These are phyloP conservation scores for Bothriochloa decipiens DNA, from an alignment of 176 grass and related monocot species.

Conservation along the genomic window DNA sequence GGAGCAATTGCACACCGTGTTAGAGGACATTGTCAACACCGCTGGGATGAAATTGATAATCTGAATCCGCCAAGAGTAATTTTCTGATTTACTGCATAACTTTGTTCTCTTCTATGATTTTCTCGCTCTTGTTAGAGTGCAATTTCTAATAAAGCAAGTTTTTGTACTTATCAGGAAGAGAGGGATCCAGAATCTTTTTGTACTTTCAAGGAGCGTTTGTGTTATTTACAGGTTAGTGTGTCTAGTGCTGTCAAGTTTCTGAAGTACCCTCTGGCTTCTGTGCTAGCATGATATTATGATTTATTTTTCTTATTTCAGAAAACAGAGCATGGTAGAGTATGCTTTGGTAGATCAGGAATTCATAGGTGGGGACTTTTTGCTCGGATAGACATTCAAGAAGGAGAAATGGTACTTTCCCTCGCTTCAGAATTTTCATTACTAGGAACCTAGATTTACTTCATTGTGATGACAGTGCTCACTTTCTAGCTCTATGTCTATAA, in stretches of 20 bases:
- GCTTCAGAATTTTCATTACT: constrained; percentile 16
- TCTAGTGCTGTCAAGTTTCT: background rate
- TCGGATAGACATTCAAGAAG: constrained; percentile 91
- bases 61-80: constrained; percentile 83
- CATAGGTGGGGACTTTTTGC: constrained; percentile 99
- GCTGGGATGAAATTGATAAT: constrained; percentile 66
- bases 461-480: constrained; percentile 9
- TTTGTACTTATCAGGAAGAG: constrained; percentile 65
- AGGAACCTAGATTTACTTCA: constrained; percentile 10
- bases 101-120: constrained; percentile 11
- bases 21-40: constrained; percentile 69
- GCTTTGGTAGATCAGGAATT: constrained; percentile 98
- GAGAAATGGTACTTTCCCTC: constrained; percentile 80
- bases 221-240: constrained; percentile 81
- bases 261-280: background rate
- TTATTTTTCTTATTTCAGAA: constrained; percentile 57
- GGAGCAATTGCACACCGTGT: constrained; percentile 75
- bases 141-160: constrained; percentile 36
- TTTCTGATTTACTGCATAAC: constrained; percentile 34
- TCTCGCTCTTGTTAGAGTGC: background rate
- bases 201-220: constrained; percentile 90
- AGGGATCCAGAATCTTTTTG: constrained; percentile 89
- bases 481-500: background rate
- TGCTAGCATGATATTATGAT: constrained; percentile 22
- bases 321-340: constrained; percentile 94